Conservation (phyloP, 1,284 basidiomycete species). For the Sphagnurus paluster region DNA sequence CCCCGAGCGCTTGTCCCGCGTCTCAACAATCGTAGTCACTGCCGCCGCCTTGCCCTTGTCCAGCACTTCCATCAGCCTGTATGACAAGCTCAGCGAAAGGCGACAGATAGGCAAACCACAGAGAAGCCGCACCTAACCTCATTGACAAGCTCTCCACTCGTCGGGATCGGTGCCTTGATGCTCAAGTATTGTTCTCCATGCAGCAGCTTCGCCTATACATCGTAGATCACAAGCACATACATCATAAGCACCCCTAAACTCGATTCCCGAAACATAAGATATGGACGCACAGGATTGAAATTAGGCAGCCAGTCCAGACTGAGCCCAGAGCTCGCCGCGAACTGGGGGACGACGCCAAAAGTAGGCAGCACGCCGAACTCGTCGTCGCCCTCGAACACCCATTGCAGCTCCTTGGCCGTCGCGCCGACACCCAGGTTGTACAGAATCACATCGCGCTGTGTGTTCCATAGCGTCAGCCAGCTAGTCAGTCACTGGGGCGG, state of each 20-base stretch:
- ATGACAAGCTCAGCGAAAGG: not conserved
- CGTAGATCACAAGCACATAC: not conserved
- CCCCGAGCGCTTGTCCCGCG: slow-evolving; percentile 78
- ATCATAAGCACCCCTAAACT: too few relatives aligned
- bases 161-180: slow-evolving; percentile 88
- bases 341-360: slow-evolving; percentile 96
- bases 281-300: slow-evolving; percentile 77
- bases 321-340: slow-evolving; percentile 63
- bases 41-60: slow-evolving; percentile 94
- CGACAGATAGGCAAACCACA: not conserved
- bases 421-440: slow-evolving; percentile 98
- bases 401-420: slow-evolving; percentile 88
- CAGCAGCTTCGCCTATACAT: slow-evolving; percentile 83
- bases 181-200: slow-evolving; percentile 97
- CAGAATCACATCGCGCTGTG: slow-evolving; percentile 85
- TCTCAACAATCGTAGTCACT: slow-evolving; percentile 78
- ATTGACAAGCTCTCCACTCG: slow-evolving; percentile 81
- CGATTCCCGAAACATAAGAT: not conserved
- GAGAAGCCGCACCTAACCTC: slow-evolving; percentile 57
- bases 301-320: slow-evolving; percentile 89
- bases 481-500: too few relatives aligned
- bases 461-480: not conserved
- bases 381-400: slow-evolving; percentile 90
- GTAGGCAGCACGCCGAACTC: slow-evolving; percentile 88
- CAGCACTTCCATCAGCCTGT: slow-evolving; percentile 74